Evolutionary conservation across 228 moss, liverwort and hornwort species (phyloP).

Genomic region (Sphagnum magellanicum): DNA sequence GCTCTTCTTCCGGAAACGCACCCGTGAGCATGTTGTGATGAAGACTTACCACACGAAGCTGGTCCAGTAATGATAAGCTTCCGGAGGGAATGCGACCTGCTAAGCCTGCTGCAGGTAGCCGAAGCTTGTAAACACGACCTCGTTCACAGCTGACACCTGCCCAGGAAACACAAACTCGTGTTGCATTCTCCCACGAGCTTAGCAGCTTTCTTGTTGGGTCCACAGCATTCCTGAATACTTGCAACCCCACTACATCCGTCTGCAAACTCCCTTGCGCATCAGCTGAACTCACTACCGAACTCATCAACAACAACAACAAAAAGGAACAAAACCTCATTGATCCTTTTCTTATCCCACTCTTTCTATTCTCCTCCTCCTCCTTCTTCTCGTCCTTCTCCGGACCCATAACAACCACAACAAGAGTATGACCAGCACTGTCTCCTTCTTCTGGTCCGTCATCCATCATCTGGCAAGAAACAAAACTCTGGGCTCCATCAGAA

Average conservation of each 20-base stretch:
- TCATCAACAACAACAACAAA: slow-evolving; percentile 27
- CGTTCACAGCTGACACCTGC: not conserved
- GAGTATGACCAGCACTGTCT: not conserved
- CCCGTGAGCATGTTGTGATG: slow-evolving; percentile 28
- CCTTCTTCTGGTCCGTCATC: no score
- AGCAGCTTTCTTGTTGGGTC: not conserved
- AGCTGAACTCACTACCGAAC: slow-evolving; percentile 19
- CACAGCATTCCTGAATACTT: not conserved
- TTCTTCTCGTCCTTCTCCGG: not conserved
- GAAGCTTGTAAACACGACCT: not conserved
- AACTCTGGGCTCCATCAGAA: no score
- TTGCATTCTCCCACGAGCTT: not conserved
- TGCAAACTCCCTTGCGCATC: slow-evolving; percentile 12
- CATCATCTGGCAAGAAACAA: no score
- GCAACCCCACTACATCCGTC: not conserved
- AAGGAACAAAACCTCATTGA: slow-evolving; percentile 12
- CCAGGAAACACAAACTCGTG: not conserved
- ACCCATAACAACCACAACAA: not conserved
- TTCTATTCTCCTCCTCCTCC: not conserved
- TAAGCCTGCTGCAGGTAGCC: slow-evolving; percentile 18
- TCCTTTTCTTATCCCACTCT: slow-evolving; percentile 7
- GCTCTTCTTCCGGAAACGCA: slow-evolving; percentile 14
- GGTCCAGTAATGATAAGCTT: slow-evolving; percentile 23
- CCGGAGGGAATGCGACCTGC: slow-evolving; percentile 10
- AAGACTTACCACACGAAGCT: slow-evolving; percentile 27